A percentile compares a stretch with the other conserved stretches of the same genome.
These are phyloP conservation scores for Ogataea corticis DNA, from an alignment of 805 yeast genomes.

Conservation along the genomic window DNA sequence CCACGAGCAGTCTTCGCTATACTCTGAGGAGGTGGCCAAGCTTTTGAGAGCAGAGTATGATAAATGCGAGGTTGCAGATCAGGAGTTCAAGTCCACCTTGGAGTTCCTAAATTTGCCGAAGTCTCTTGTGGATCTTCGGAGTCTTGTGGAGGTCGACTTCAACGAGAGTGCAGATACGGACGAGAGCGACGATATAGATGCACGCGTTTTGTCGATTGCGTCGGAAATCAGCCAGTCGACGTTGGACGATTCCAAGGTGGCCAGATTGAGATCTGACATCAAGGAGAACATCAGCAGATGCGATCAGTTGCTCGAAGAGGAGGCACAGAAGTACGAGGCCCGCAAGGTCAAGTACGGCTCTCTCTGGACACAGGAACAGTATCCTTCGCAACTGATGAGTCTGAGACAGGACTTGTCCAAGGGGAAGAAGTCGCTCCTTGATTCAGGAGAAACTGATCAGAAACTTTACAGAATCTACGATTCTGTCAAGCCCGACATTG, in stretches of 20 bases:
- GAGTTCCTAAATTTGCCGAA: conserved; percentile 80
- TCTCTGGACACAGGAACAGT: conserved; percentile 35
- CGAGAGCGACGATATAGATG: conserved; percentile 37
- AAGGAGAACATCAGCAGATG: conserved; percentile 36
- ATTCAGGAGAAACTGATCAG: conserved; percentile 61
- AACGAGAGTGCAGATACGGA: conserved; percentile 23
- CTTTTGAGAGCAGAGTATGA: conserved; percentile 74
- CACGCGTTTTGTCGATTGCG: conserved; percentile 41
- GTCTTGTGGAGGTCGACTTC: conserved; percentile 19
- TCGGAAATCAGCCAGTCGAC: conserved; percentile 29
- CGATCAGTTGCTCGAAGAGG: conserved; percentile 36
- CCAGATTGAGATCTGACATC: conserved; percentile 38
- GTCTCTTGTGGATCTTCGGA: conserved; percentile 55
- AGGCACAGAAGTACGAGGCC: conserved; percentile 37
- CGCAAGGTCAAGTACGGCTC: conserved; percentile 38
- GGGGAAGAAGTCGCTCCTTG: conserved; percentile 57
- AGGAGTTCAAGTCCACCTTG: conserved; percentile 74
- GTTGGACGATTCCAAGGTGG: conserved; percentile 33
- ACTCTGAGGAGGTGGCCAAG: conserved; percentile 86
- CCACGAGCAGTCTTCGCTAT: conserved; percentile 82
- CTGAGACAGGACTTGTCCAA: conserved; percentile 35
- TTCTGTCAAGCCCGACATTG: conserved; percentile 42
- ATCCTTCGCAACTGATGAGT: conserved; percentile 17
- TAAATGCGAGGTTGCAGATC: conserved; percentile 71
- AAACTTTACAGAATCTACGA: conserved; percentile 51